A percentile compares a stretch with the other conserved stretches of the same genome.
Evolutionary conservation across 176 grass and related monocot species (phyloP).

Genomic region (Oryza glumipatula): DNA sequence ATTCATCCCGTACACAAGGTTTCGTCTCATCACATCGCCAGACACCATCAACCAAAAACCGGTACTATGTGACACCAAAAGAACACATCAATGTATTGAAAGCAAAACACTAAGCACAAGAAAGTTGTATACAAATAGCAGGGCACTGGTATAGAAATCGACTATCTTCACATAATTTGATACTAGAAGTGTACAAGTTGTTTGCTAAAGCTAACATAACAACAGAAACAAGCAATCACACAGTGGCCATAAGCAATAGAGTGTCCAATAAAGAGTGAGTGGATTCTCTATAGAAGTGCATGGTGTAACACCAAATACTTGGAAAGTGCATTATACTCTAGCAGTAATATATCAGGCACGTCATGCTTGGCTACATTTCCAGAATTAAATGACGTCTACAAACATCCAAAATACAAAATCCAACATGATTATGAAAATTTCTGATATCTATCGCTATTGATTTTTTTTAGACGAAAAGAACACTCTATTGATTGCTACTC

Average conservation of each 20-base stretch:
- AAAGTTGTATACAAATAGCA: constrained; percentile 35
- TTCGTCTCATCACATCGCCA: constrained; percentile 64
- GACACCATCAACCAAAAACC: constrained; percentile 66
- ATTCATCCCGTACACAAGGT: constrained; percentile 47
- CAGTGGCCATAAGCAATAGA: not conserved
- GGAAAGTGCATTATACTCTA: not conserved
- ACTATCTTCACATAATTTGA: not conserved
- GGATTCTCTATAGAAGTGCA: not conserved
- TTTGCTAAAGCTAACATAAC: constrained; percentile 28
- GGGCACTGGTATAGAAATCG: not conserved
- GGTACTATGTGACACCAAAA: constrained; percentile 62
- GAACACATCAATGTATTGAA: constrained; percentile 38
- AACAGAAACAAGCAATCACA: constrained; percentile 29
- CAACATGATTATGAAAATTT: not conserved
- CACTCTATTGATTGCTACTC: not conserved
- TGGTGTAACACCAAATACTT: not conserved
- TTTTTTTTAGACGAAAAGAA: not conserved
- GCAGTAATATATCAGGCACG: not conserved
- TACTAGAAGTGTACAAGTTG: constrained; percentile 1
- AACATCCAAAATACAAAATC: constrained; percentile 1
- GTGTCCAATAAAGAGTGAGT: not conserved
- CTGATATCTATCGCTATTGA: not conserved
- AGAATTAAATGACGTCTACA: constrained; percentile 3
- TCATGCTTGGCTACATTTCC: not conserved
- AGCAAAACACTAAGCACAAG: not conserved